Evolutionary conservation across 2,329 filamentous ascomycete genomes (phyloP), one percentile per base, ranked within the genome.

Genomic region (Botrytis medusae): DNA sequence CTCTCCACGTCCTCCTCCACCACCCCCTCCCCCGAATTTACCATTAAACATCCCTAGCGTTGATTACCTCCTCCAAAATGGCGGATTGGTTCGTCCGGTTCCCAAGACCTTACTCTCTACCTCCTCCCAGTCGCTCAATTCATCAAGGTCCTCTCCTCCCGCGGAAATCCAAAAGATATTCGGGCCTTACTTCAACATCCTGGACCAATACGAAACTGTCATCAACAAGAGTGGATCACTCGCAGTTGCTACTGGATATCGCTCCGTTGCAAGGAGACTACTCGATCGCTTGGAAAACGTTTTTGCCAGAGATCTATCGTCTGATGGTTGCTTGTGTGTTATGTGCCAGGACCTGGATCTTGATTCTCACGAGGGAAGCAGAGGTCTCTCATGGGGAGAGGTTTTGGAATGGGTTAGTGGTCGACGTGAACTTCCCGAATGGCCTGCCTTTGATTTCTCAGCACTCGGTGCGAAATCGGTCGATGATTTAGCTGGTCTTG

Each of bases 241-340:
- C 8, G 96, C 96, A 3, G 96, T 98, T 2, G 96, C 96, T 25
- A 98, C 95, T 0, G 96, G 96, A 9, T 97, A 98, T 82, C 90
- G 93, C 71, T 98, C 95, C 0, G 93, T 98, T n/a, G 96, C 96
- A 5, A 90, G 96, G 8, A 89, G 95, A 69, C 84, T 98, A 37
- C 87, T 98, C 8, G 95, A 99, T 82, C 90, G 96, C 54, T 86
- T 99, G 6, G 95, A 98, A 81, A 93, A 95, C 73, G 94, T 99
- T 14, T 98, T 99, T 82, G 95, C 94, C 3, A 88, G 96, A 74
- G 95, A 98, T 79, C 91, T 99, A 51, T 95, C 95, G 0, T 90
- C 90, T 0, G 91, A 97, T 79, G 90, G 91, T n/a, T 98, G 95
- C 81, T 85, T 86, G 61, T 98, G 95, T 81, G 85, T 96, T 72